Base-by-base conservation (phyloP, 345 rosid genomes). In the Gossypium rotundifolium region DNA sequence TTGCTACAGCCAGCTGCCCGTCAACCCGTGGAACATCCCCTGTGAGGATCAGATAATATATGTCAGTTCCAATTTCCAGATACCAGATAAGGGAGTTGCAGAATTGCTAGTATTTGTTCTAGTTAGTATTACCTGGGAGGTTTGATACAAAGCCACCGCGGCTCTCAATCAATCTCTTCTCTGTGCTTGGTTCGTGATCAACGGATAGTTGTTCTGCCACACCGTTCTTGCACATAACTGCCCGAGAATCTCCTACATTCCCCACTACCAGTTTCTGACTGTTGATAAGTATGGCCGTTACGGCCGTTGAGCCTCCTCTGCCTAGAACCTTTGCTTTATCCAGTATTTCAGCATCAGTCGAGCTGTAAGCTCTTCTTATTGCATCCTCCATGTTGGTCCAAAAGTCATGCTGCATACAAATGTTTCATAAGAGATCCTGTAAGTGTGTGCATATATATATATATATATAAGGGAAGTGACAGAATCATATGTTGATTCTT, bases 241-340 rank as follows among this genome's bases (percentile, higher is more conserved):
- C 98, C 25, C 98, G 88, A 22, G 98, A 93, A 85, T 93, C 98
- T 45, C 98, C 98, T 29, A 93, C 94, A 79, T 93, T 93, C 59
- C 90, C 93, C 74, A 93, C 91, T 55, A 89, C 84, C 40, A 91
- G 88, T 82, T 84, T 88, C 81, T 81, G 79, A 70, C 94, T 91
- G 76, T 93, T 82, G 22, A 93, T 87, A 14, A 93, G 82, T 17
- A 93, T 93, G 9, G 93, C 98, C 1, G 98, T 91, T 25, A 93
- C 98, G 25, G 98, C 93, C 0, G 98, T 93, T 57, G 98, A 93
- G 54, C 98, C 98, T 29, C 98, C 98, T 81, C 84, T 87, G 55
- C 98, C 98, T 16, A 93, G 85, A 77, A 75, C 76, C 67, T 81
- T 62, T 11, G 87, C 65, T 69, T 87, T 83, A 55, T 84, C 83